Base-by-base conservation (phyloP, 306 rosid genomes). In the Myrica gale region DNA sequence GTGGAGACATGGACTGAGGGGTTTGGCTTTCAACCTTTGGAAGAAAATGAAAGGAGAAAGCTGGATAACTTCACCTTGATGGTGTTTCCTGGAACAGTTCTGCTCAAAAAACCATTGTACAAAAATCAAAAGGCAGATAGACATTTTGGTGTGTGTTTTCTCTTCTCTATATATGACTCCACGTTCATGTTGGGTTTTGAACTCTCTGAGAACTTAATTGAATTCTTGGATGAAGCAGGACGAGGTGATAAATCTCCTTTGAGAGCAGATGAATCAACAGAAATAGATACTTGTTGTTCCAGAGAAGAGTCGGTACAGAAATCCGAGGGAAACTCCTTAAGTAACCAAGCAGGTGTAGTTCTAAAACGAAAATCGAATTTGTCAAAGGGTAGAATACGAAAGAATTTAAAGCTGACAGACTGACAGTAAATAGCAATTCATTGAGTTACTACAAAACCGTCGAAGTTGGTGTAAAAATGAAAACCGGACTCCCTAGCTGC, bases 1-100 rank as follows among this genome's bases (percentile, higher is more conserved):
- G 90, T 80, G 65, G 89, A 82, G 74, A 95, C 97, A 56, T 95
- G 99, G 99, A 95, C 93, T 0, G 87, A 87, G 78, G 99, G 99
- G 68, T 95, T 95, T 84, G 97, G 99, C 74, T 95, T 95, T 74
- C 55, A 47, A 73, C 96, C 85, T 65, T 75, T 90, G 58, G 89
- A 76, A 79, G 93, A 88, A 50, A 44, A 52, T 68, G 97, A 92
- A 81, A 95, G 86, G 87, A 81, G 52, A 57, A 82, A 82, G 50
- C 79, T 95, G 79, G 87, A 85, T 42, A 89, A 81, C 78, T 72
- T 85, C 84, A 95, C 87, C 85, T 82, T 95, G 87, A 92, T 92
- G 97, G 97, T 95, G 72, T 90, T 96, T 83, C 99, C 97, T 23
- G 99, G 99, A 76, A 95, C 97, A 5, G 45, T 92, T 44, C 84